Evolutionary conservation across 192 early-diverging fungal genomes (phyloP).

Genomic region (Linnemannia zychae): DNA sequence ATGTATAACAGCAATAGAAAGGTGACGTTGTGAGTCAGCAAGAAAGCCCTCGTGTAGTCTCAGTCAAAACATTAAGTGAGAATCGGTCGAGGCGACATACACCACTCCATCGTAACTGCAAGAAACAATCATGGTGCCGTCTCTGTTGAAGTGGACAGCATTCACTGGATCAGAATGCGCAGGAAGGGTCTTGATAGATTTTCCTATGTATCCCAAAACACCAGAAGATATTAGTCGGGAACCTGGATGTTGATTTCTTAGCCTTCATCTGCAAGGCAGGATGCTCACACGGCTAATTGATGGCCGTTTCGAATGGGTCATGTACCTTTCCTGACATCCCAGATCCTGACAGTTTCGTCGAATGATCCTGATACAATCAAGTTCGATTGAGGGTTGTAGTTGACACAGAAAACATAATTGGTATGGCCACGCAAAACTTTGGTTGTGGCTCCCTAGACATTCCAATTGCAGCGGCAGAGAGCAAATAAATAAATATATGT

Average conservation of each 20-base stretch:
- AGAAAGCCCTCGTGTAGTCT: not conserved
- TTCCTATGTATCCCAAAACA: slow-evolving; percentile 59
- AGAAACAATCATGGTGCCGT: slow-evolving; percentile 96
- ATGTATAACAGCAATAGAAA: not conserved
- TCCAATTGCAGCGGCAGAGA: not conserved
- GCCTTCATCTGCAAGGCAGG: not conserved
- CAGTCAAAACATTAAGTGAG: not conserved
- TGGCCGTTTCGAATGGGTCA: not conserved
- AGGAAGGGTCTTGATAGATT: slow-evolving; percentile 91
- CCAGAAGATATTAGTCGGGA: not conserved
- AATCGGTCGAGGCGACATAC: slow-evolving; percentile 62
- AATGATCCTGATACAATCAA: slow-evolving; percentile 97
- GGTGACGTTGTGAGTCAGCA: slow-evolving; percentile 15
- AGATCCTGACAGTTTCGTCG: slow-evolving; percentile 96
- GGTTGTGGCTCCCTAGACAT: slow-evolving; percentile 71
- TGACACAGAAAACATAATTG: slow-evolving; percentile 98
- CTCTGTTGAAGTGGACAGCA: slow-evolving; percentile 96
- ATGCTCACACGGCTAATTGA: not conserved
- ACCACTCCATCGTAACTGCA: slow-evolving; percentile 96
- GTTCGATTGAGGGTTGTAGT: slow-evolving; percentile 95
- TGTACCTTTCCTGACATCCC: slow-evolving; percentile 92
- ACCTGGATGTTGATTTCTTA: not conserved
- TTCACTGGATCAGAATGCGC: slow-evolving; percentile 98
- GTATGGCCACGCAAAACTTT: slow-evolving; percentile 92
- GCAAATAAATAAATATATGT: not conserved